Evolutionary conservation across 2,329 filamentous ascomycete species (phyloP).

Genomic region (Pseudogymnoascus destructans): DNA sequence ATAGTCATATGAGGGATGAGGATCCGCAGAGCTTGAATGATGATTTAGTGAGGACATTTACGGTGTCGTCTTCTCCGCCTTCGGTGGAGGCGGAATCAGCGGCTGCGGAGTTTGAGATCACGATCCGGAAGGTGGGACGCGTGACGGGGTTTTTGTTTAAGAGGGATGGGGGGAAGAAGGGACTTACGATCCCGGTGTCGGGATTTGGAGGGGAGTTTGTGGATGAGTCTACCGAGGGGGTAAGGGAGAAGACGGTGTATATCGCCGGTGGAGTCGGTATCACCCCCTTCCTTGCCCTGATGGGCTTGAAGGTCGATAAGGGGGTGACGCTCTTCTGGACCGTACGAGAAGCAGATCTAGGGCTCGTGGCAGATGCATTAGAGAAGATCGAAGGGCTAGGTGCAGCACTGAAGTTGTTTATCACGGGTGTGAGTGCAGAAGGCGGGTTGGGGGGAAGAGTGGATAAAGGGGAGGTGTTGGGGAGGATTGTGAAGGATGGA

Average conservation of each 20-base stretch:
- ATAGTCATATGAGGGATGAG: constrained; percentile 70
- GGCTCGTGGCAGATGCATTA: constrained; percentile 48
- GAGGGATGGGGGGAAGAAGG: constrained; percentile 36
- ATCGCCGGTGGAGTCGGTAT: constrained; percentile 73
- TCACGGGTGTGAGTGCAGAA: constrained; percentile 38
- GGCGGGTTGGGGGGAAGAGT: constrained; percentile 19
- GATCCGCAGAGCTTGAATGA: constrained; percentile 73
- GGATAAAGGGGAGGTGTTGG: constrained; percentile 21
- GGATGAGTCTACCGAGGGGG: constrained; percentile 25
- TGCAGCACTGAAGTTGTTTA: constrained; percentile 43
- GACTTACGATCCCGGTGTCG: constrained; percentile 51
- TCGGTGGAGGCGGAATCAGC: constrained; percentile 15
- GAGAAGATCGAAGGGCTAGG: constrained; percentile 38
- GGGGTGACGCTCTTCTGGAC: constrained; percentile 55
- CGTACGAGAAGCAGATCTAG: constrained; percentile 45
- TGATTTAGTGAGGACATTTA: constrained; percentile 74
- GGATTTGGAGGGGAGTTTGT: constrained; percentile 60
- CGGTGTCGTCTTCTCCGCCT: constrained; percentile 55
- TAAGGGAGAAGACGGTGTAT: constrained; percentile 36
- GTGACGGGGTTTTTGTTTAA: constrained; percentile 53
- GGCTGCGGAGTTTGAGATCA: constrained; percentile 48
- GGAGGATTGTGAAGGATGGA: constrained; percentile 14
- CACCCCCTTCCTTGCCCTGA: constrained; percentile 64
- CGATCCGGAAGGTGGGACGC: constrained; percentile 53
- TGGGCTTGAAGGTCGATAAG: constrained; percentile 35